phyloP scores from a whole-genome alignment of 2,329 filamentous ascomycete genomes.

The Microsporum ferrugineum region DNA sequence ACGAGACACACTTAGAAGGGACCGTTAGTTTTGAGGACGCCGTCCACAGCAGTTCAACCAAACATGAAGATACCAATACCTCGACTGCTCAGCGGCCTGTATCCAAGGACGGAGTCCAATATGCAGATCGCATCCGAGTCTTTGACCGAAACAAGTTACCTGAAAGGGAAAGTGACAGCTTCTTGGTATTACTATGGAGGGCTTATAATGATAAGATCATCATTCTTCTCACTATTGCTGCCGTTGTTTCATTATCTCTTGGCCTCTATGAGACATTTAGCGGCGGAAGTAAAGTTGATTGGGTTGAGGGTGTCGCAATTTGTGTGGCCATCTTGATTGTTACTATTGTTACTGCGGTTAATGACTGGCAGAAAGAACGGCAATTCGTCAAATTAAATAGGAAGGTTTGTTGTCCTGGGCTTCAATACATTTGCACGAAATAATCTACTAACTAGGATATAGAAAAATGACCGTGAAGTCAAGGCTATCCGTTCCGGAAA shows the following conservation, averaged over 20 bases:
- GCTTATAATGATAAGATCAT: slow-evolving; percentile 66
- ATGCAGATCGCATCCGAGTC: slow-evolving; percentile 48
- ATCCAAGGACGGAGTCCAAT: slow-evolving; percentile 24
- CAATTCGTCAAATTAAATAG: slow-evolving; percentile 53
- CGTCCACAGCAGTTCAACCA: slow-evolving; percentile 25
- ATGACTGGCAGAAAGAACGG: slow-evolving; percentile 58
- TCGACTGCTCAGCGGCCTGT: not conserved
- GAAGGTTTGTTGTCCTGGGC: slow-evolving; percentile 22
- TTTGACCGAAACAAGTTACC: slow-evolving; percentile 53
- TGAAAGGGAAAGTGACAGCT: slow-evolving; percentile 50
- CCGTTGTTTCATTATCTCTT: slow-evolving; percentile 55
- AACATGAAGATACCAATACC: slow-evolving; percentile 12
- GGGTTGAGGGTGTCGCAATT: slow-evolving; percentile 58
- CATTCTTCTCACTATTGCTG: slow-evolving; percentile 57
- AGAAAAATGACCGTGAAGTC: slow-evolving; percentile 54
- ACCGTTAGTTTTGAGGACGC: slow-evolving; percentile 62
- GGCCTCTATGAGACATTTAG: slow-evolving; percentile 58
- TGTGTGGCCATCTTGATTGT: slow-evolving; percentile 55
- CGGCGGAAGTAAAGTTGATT: slow-evolving; percentile 43
- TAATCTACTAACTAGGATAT: slow-evolving; percentile 18
- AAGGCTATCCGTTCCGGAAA: slow-evolving; percentile 58
- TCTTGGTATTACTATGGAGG: slow-evolving; percentile 53
- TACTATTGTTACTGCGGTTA: slow-evolving; percentile 50
- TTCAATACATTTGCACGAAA: no score
- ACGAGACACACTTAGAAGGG: slow-evolving; percentile 58